Percentiles rank a stretch among this genome's conserved stretches.
These are phyloP conservation scores for Calvatia gigantea DNA, from an alignment of 768 basidiomycete genomes.

Conservation along the genomic window DNA sequence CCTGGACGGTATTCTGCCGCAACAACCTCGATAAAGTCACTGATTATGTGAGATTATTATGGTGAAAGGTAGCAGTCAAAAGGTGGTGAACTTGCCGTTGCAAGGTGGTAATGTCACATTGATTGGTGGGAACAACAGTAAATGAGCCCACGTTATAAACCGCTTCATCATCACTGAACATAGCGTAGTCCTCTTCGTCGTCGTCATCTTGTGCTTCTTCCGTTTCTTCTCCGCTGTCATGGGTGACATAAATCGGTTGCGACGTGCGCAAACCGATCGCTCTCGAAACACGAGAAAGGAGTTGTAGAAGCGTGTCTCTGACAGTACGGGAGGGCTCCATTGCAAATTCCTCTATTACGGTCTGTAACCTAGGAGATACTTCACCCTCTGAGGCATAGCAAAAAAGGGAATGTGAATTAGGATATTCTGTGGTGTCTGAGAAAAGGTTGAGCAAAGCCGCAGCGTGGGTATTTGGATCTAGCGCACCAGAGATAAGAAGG, in stretches of 20 bases:
- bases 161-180: constrained; percentile 25
- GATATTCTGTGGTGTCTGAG: constrained; percentile 66
- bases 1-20: constrained; percentile 59
- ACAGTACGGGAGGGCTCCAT: constrained; percentile 39
- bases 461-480: background rate
- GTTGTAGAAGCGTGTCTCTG: constrained; percentile 38
- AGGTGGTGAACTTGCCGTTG: constrained; percentile 24
- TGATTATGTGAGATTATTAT: constrained; percentile 21
- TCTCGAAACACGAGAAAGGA: constrained; percentile 35
- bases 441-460: background rate
- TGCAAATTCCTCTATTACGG: constrained; percentile 42
- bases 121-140: constrained; percentile 14
- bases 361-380: constrained; percentile 34
- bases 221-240: constrained; percentile 23
- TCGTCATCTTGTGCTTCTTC: constrained; percentile 36
- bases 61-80: background rate
- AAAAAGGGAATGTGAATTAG: constrained; percentile 52
- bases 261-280: constrained; percentile 14
- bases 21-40: constrained; percentile 61
- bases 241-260: constrained; percentile 19
- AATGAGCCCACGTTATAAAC: constrained; percentile 34
- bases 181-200: constrained; percentile 32
- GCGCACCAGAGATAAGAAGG: constrained; percentile 49
- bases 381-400: constrained; percentile 48
- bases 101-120: constrained; percentile 23